Percentiles rank a stretch among this genome's conserved stretches.
Evolutionary conservation across 2,329 filamentous ascomycete genomes (phyloP).

Genomic region (Monilinia vaccinii-corymbosi): DNA sequence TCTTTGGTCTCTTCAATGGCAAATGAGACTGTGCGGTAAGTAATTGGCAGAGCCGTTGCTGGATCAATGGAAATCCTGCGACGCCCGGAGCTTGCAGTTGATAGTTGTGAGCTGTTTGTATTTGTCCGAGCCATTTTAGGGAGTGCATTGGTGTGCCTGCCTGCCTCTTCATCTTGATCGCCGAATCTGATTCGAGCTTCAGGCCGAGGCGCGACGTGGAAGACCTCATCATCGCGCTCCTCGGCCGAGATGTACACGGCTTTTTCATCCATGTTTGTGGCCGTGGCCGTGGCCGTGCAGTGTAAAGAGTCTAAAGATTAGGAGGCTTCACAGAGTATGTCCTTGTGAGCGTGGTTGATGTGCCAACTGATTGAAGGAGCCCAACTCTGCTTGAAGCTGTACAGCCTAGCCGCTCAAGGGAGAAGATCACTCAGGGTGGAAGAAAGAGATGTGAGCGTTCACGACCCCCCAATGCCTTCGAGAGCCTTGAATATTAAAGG

Average conservation of each 20-base stretch:
- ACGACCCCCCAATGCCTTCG: background rate
- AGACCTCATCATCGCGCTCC: constrained; percentile 10
- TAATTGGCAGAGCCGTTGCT: constrained; percentile 37
- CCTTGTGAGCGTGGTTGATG: background rate
- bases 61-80: constrained; percentile 31
- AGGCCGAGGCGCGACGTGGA: constrained; percentile 10
- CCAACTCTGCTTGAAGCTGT: background rate
- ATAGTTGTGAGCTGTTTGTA: constrained; percentile 15
- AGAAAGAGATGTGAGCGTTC: background rate
- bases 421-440: no score
- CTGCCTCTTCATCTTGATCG: constrained; percentile 11
- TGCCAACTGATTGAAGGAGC: background rate
- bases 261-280: constrained; percentile 10
- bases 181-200: constrained; percentile 13
- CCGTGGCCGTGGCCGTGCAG: background rate
- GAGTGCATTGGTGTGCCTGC: background rate
- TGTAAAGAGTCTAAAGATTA: background rate
- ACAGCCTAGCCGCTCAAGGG: background rate
- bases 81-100: constrained; percentile 12
- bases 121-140: constrained; percentile 13
- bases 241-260: background rate
- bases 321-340: background rate
- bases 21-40: constrained; percentile 46
- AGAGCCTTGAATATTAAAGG: background rate
- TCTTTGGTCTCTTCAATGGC: constrained; percentile 46